Conservation (phyloP, 805 yeast species). For the Debaryomyces castellii region DNA sequence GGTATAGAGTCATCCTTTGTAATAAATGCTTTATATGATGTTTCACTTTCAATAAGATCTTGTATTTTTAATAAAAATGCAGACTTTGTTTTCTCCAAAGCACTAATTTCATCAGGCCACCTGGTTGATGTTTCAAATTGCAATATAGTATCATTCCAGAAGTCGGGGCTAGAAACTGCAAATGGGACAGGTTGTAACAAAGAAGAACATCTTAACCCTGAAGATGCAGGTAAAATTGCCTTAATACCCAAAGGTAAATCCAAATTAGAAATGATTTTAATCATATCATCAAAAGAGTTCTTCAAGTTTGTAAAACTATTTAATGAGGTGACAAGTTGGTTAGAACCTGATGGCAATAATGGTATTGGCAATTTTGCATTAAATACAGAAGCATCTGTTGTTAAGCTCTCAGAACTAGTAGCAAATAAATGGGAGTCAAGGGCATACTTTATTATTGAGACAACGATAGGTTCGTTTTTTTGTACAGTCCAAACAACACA, state of each 20-base stretch:
- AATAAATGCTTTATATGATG: conserved; percentile 57
- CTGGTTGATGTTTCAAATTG: conserved; percentile 87
- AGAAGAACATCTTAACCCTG: conserved; percentile 76
- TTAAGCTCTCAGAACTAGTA: conserved; percentile 33
- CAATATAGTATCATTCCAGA: conserved; percentile 74
- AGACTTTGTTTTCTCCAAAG: conserved; percentile 85
- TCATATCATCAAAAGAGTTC: conserved; percentile 49
- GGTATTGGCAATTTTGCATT: conserved; percentile 58
- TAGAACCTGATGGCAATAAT: conserved; percentile 54
- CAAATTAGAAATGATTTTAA: conserved; percentile 46
- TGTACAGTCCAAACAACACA: conserved; percentile 81
- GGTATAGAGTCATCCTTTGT: conserved; percentile 69
- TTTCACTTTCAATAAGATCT: conserved; percentile 47
- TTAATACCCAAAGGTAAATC: conserved; percentile 69
- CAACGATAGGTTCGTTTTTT: conserved; percentile 58
- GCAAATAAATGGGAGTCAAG: conserved; percentile 63
- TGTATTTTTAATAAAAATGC: conserved; percentile 77
- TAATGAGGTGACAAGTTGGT: conserved; percentile 46
- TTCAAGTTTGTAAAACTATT: conserved; percentile 31
- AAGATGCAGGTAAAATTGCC: conserved; percentile 69
- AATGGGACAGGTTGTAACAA: conserved; percentile 78
- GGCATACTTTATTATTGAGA: conserved; percentile 62
- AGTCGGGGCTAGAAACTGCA: conserved; percentile 72
- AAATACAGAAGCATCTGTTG: conserved; percentile 43
- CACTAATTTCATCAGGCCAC: conserved; percentile 92